phyloP scores from a whole-genome alignment of 129 eudicot species.

The Erigeron canadensis region DNA sequence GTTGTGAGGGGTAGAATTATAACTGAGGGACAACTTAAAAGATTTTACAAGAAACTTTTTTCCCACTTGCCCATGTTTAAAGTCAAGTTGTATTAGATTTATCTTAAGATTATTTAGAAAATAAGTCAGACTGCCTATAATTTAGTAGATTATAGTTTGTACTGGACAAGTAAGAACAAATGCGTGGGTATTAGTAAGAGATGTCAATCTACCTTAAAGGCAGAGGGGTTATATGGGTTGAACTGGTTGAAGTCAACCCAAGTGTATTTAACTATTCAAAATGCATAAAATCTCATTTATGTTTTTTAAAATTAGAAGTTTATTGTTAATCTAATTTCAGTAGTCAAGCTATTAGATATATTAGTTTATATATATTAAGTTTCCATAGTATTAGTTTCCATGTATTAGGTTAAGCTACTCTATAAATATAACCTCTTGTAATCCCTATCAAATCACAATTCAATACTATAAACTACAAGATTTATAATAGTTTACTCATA shows the following conservation, averaged over 20 bases:
- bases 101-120: neutral
- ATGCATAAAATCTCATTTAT: neutral
- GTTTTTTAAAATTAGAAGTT: neutral
- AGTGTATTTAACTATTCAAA: neutral
- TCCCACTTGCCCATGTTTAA: neutral
- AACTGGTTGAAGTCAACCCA: neutral
- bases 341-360: too few species aligned
- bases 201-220: neutral
- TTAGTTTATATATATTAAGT: too few species aligned
- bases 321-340: too few species aligned
- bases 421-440: too few species aligned
- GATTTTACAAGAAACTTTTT: neutral
- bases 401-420: too few species aligned
- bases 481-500: neutral
- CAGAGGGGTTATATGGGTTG: neutral
- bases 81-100: conserved; percentile 1
- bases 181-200: neutral
- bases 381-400: too few species aligned
- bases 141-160: neutral
- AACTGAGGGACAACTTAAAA: neutral
- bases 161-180: neutral
- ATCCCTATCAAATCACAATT: too few species aligned
- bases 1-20: neutral
- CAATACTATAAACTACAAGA: too few species aligned
- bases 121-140: conserved; percentile 5